Evolutionary conservation across 768 basidiomycete genomes (phyloP).

Genomic region (Termitomyces sp.): DNA sequence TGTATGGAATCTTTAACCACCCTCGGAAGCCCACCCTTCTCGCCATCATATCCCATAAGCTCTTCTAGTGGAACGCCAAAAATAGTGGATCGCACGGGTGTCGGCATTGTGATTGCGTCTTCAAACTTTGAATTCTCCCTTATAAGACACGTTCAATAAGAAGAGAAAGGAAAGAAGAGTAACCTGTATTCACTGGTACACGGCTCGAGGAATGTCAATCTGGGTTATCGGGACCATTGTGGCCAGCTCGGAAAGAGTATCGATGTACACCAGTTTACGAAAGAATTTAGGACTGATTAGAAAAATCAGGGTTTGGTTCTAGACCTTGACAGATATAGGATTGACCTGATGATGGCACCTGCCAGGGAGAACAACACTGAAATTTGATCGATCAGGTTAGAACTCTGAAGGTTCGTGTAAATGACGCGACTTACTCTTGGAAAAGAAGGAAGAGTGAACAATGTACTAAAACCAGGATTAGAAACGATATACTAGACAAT

Average conservation of each 20-base stretch:
- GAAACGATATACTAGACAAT: neutral
- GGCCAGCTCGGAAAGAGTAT: slow-evolving; percentile 75
- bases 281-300: slow-evolving; percentile 79
- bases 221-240: slow-evolving; percentile 77
- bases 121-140: slow-evolving; percentile 83
- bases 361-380: slow-evolving; percentile 86
- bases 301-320: slow-evolving; percentile 2
- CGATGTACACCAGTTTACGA: slow-evolving; percentile 72
- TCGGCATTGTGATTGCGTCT: slow-evolving; percentile 59
- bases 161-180: neutral
- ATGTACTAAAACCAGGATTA: slow-evolving; percentile 50
- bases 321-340: neutral
- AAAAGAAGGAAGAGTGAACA: slow-evolving; percentile 83
- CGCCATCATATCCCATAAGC: slow-evolving; percentile 78
- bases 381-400: slow-evolving; percentile 7
- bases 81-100: slow-evolving; percentile 51
- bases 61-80: slow-evolving; percentile 83
- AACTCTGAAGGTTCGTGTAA: neutral
- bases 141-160: neutral
- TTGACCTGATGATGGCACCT: slow-evolving; percentile 80
- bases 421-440: slow-evolving; percentile 58
- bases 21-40: slow-evolving; percentile 77
- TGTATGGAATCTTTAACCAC: slow-evolving; percentile 73
- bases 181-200: slow-evolving; percentile 59
- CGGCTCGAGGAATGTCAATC: slow-evolving; percentile 78